Percentiles rank a stretch among this genome's conserved stretches.
These are phyloP conservation scores for Hyphopichia burtonii DNA, from an alignment of 1,139 yeast species.

Conservation along the genomic window DNA sequence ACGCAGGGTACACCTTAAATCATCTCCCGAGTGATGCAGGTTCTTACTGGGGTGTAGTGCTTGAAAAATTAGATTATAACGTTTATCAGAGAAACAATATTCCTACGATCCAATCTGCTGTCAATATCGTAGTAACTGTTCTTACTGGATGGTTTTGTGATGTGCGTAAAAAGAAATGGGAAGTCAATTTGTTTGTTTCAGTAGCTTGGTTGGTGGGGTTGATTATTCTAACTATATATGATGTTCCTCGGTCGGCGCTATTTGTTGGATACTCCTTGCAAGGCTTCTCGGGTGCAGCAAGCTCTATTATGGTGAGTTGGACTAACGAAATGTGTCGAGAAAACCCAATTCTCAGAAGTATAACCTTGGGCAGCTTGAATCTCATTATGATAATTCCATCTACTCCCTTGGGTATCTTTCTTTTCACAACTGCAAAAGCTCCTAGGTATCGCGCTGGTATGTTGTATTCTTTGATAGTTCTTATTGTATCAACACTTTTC, in stretches of 20 bases:
- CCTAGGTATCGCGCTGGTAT: slow-evolving; percentile 4
- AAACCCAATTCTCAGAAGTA: slow-evolving; percentile 4
- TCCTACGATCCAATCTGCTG: slow-evolving; percentile 7
- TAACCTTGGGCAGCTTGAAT: slow-evolving; percentile 6
- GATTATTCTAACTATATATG: slow-evolving; percentile 4
- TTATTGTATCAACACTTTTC: slow-evolving; percentile 2
- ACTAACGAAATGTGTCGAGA: slow-evolving; percentile 5
- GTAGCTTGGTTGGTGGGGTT: slow-evolving; percentile 4
- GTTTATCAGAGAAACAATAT: slow-evolving; percentile 5
- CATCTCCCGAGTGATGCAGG: neutral
- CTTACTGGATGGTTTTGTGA: neutral
- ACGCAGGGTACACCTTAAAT: slow-evolving; percentile 1
- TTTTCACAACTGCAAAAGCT: slow-evolving; percentile 2
- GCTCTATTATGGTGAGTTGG: slow-evolving; percentile 7
- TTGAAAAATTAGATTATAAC: slow-evolving; percentile 4
- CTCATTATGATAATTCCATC: neutral
- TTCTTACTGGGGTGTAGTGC: neutral
- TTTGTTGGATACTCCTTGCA: slow-evolving; percentile 4
- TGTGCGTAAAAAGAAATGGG: neutral
- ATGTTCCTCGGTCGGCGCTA: slow-evolving; percentile 3
- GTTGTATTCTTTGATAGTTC: neutral
- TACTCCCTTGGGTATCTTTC: neutral
- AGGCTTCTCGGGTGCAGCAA: slow-evolving; percentile 6
- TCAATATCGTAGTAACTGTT: slow-evolving; percentile 2
- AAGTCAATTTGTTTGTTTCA: slow-evolving; percentile 3